Percentiles rank a stretch among this genome's conserved stretches.
Conservation (phyloP, 2,329 filamentous ascomycete species). For the Coniella lustricola region DNA sequence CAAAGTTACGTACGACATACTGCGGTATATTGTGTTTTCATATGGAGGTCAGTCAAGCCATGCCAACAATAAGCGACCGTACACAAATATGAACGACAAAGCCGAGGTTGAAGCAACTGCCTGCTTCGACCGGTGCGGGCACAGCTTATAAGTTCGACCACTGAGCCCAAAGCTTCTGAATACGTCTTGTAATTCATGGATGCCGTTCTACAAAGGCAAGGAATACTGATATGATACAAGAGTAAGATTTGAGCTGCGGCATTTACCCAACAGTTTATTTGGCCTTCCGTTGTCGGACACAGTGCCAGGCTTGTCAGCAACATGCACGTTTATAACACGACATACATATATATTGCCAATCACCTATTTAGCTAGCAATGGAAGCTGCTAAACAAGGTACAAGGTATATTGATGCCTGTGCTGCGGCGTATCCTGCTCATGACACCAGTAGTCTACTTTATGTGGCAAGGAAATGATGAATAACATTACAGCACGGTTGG, state of each 20-base stretch:
- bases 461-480: no score
- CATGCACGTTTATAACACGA: no score
- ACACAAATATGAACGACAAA: no score
- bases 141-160: constrained; percentile 1
- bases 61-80: no score
- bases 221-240: neutral
- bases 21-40: no score
- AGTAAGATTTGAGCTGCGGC: neutral
- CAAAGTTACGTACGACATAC: no score
- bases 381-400: neutral
- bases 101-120: no score
- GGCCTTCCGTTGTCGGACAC: neutral
- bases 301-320: neutral
- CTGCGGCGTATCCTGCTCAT: neutral
- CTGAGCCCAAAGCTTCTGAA: no score
- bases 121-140: neutral
- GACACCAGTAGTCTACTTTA: neutral
- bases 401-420: neutral
- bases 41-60: no score
- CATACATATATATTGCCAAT: neutral
- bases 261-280: neutral
- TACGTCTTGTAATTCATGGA: no score
- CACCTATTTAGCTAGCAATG: neutral
- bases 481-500: neutral
- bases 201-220: neutral